Base-by-base conservation (phyloP, 2,329 filamentous ascomycete genomes). In the Colletotrichum somersetense region DNA sequence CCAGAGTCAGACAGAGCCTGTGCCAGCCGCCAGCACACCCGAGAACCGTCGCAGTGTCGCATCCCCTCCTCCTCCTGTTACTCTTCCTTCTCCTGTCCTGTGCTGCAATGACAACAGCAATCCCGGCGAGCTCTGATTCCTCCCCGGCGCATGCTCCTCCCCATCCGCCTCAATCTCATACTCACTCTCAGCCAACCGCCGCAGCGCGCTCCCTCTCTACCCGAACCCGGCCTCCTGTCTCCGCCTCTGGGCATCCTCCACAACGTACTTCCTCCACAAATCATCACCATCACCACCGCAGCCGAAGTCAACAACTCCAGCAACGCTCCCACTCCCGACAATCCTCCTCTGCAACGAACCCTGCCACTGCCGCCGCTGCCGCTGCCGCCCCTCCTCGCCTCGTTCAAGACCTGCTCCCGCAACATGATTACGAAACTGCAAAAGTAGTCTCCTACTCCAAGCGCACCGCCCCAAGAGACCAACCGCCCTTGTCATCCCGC, bases 401-500 rank as follows among this genome's bases (percentile, higher is more conserved):
- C 72, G 77, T 81, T 59, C 83, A 85, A 74, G 83, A 87, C 67
- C 76, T 83, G 55, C 77, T 83, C 64, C 83, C 84, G 66, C 90
- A 92, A 78, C 87, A 91, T 81, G 93, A 96, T 82, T 91, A 91
- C 85, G 93, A 96, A 83, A 88, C 91, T 77, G 86, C 88, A 77
- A 91, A 91, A 84, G 81, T 93, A 84, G 88, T 89, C 77, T 85
- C 88, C 66, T 84, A 89, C 83, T 76, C 87, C 85, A 82, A 90
- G 88, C 88, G 90, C 83, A 91, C 87, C 83, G 87, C 89, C 72
- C 92, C 90, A 77, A 88, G 87, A 80, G 92, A 93, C 78, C 86
- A 87, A 72, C 86, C 81, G 77, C 79, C 75, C 76, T 80, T 82
- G 75, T 79, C 80, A 76, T 78, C 88, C 87, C 80, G 90, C 89